phyloP scores from a whole-genome alignment of 2,329 filamentous ascomycete genomes.

The Fusarium compactum region DNA sequence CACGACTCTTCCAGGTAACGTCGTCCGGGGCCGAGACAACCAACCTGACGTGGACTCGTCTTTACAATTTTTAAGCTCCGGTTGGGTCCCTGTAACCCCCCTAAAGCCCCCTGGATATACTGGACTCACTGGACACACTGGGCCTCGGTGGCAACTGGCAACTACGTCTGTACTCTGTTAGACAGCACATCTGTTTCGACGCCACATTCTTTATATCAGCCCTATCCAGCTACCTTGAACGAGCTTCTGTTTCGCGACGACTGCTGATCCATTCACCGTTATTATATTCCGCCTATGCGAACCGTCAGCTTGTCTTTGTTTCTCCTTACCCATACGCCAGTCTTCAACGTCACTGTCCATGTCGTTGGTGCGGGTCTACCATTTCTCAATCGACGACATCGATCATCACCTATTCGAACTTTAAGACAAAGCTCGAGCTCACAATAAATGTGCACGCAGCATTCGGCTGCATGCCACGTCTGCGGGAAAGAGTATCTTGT shows the following conservation, averaged over 20 bases:
- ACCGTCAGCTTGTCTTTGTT: slow-evolving; percentile 10
- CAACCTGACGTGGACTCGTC: slow-evolving; percentile 33
- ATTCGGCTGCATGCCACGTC: slow-evolving; percentile 68
- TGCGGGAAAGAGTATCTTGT: slow-evolving; percentile 70
- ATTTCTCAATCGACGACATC: slow-evolving; percentile 28
- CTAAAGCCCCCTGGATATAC: slow-evolving; percentile 29
- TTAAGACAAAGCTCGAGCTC: slow-evolving; percentile 44
- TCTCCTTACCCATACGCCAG: slow-evolving; percentile 12
- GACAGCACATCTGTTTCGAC: slow-evolving; percentile 25
- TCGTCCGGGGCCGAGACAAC: slow-evolving; percentile 37
- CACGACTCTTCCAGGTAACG: slow-evolving; percentile 43
- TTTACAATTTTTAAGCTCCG: slow-evolving; percentile 36
- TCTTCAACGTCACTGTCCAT: slow-evolving; percentile 36
- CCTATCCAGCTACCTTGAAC: slow-evolving; percentile 40
- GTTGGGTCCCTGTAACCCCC: slow-evolving; percentile 35
- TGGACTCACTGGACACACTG: slow-evolving; percentile 22
- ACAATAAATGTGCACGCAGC: slow-evolving; percentile 70
- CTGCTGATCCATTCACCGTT: slow-evolving; percentile 4
- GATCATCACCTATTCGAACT: slow-evolving; percentile 26
- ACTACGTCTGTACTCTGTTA: slow-evolving; percentile 28
- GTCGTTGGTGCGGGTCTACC: slow-evolving; percentile 40
- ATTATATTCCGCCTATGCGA: slow-evolving; percentile 13
- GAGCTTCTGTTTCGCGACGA: slow-evolving; percentile 11
- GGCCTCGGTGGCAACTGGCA: slow-evolving; percentile 45
- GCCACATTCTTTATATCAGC: slow-evolving; percentile 48